Evolutionary conservation across 768 basidiomycete species (phyloP), one percentile per base, ranked within the genome.

Genomic region (Boletus vermiculosoides): DNA sequence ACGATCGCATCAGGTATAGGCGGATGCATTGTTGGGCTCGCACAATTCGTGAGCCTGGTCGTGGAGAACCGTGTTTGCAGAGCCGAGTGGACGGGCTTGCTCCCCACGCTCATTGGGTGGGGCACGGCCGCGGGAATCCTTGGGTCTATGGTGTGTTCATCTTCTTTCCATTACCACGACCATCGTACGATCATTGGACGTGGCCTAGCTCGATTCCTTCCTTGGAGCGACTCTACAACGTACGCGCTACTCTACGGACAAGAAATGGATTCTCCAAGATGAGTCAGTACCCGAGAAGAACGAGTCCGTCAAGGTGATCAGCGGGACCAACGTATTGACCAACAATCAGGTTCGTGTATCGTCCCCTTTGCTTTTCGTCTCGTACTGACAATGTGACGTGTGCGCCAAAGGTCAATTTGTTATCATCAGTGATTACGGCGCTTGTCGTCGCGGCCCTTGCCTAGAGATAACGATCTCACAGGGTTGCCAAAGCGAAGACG

Each of bases 211-310:
- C 49, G 95, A 98, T 68, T 94, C 91, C 0, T 42, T 97, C 13
- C 77, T 97, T 18, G 95, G 95, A 2, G 93, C 94, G 6, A 93
- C 90, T 6, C 68, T 96, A 1, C 95, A 98, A 64, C 76, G 80
- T 52, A 93, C 92, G 5, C 80, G 85, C 28, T 96, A 86, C 72
- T 87, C 87, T 6, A 73, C 73, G 45, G 74, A 76, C 22, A 80
- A 78, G 60, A 84, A 84, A 63, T 73, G 80, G 44, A 78, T 97
- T 48, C 75, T 92, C 15, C 84, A 86, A 47, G 85, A 90, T 61
- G 76, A 75, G 15, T 71, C 74, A 1, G 68, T 70, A 12, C 60
- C 59, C 34, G 68, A 66, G 16, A 54, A 53, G 45, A 72, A 75
- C 13, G 78, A 82, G 55, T 76, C 82, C 12, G 73, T 88, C 54